Conservation (phyloP, 1,284 basidiomycete species). For the Takashimella koratensis region DNA sequence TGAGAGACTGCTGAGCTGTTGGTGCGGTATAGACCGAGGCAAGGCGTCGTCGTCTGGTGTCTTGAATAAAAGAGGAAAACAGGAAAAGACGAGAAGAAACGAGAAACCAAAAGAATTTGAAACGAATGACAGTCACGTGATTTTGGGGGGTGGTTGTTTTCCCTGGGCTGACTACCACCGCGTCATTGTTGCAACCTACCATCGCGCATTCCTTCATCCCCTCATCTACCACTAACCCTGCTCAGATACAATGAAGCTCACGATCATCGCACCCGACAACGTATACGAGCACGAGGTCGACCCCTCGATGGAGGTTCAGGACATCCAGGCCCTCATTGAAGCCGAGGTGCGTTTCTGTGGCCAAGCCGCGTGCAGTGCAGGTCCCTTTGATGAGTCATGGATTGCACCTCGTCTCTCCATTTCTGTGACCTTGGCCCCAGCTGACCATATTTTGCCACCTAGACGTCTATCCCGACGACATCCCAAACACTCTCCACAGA, state of each 20-base stretch:
- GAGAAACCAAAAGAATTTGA: not conserved
- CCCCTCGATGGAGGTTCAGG: constrained; percentile 78
- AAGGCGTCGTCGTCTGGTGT: constrained; percentile 43
- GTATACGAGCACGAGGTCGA: constrained; percentile 77
- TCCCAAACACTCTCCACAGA: constrained; percentile 34
- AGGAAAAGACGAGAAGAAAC: not conserved
- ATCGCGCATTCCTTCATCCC: not conserved
- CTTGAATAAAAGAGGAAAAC: constrained; percentile 7
- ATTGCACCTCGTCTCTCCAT: no score
- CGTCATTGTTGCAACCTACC: not conserved
- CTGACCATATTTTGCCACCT: not conserved
- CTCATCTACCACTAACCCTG: not conserved
- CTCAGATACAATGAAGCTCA: constrained; percentile 63
- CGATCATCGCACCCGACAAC: constrained; percentile 71
- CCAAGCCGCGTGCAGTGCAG: no score
- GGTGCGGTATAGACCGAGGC: constrained; percentile 4
- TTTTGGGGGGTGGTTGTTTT: no score
- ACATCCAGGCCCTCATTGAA: constrained; percentile 82
- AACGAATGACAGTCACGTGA: no score
- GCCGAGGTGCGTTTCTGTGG: constrained; percentile 78
- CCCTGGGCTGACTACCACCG: constrained; percentile 1
- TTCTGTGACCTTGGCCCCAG: no score
- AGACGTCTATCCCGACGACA: constrained; percentile 29
- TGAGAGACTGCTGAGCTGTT: constrained; percentile 40
- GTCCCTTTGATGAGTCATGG: constrained; percentile 6